These are phyloP conservation scores for Mortierella sp. DNA, from an alignment of 371 early-diverging fungal genomes.

Conservation along the genomic window DNA sequence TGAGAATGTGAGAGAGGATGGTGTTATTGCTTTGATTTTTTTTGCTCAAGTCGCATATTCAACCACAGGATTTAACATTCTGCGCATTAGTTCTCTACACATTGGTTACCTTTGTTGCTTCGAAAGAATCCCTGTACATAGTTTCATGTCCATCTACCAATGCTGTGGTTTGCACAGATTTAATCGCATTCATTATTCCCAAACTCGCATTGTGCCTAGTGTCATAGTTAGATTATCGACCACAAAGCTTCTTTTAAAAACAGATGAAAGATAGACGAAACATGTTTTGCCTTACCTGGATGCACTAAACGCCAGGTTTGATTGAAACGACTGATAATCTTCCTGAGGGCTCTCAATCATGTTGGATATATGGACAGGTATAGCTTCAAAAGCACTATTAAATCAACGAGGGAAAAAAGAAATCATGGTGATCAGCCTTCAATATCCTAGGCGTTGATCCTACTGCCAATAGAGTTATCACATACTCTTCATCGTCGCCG, in stretches of 20 bases:
- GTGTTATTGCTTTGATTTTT: not conserved
- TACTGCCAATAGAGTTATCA: not conserved
- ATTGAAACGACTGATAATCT: constrained; percentile 55
- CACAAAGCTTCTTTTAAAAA: not conserved
- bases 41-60: not conserved
- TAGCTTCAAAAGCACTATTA: constrained; percentile 29
- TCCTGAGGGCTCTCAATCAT: constrained; percentile 57
- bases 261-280: not conserved
- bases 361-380: constrained; percentile 42
- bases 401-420: not conserved
- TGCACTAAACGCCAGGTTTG: constrained; percentile 38
- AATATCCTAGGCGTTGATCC: too few species aligned
- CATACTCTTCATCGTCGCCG: constrained; percentile 42
- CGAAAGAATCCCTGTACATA: constrained; percentile 48
- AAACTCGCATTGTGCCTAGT: constrained; percentile 32
- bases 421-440: too few species aligned
- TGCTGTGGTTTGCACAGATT: constrained; percentile 19
- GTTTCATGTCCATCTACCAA: constrained; percentile 50
- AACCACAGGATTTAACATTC: not conserved
- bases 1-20: not conserved
- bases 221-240: not conserved
- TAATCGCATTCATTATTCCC: constrained; percentile 37
- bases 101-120: constrained; percentile 41
- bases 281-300: constrained; percentile 16
- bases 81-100: not conserved